Base-by-base conservation (phyloP, 306 rosid genomes). In the Ochetophila trinervis region DNA sequence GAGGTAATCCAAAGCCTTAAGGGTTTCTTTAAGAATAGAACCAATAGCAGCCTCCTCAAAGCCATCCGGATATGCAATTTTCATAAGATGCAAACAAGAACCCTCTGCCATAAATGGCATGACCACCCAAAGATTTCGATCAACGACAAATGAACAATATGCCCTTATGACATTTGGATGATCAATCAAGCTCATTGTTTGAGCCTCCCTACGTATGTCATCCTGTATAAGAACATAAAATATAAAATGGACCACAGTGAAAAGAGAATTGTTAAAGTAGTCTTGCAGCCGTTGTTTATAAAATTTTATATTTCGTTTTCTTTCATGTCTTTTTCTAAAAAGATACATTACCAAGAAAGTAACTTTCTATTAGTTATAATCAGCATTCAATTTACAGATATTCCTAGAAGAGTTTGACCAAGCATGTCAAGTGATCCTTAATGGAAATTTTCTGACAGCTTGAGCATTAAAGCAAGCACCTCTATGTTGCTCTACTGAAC, bases 31-130 rank as follows among this genome's bases (percentile, higher is more conserved):
- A 7, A 94, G 74, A 4, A 94, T 70, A 37, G 96, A 90, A 67
- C 90, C 86, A 47, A 94, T 94, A 16, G 85, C 95, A 14, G 68
- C 85, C 74, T 94, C 99, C 73, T 90, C 96, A 72, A 94, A 88
- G 16, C 99, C 99, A 3, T 90, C 91, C 1, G 96, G 71, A 67
- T 90, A 90, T 0, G 99, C 96, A 20, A 84, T 79, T 73, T 94
- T 90, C 92, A 94, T 94, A 42, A 94, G 92, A 67, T 94, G 99
- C 72, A 94, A 70, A 65, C 97, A 94, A 16, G 99, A 94, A 62
- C 99, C 99, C 70, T 94, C 95, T 2, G 84, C 97, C 99, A 94
- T 86, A 73, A 90, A 94, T 3, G 96, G 92, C 99, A 94, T 94
- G 24, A 86, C 70, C 30, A 94, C 99, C 99, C 99, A 94, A 14